Conservation (phyloP, 106 monocot genomes). For the Acorus calamus region DNA sequence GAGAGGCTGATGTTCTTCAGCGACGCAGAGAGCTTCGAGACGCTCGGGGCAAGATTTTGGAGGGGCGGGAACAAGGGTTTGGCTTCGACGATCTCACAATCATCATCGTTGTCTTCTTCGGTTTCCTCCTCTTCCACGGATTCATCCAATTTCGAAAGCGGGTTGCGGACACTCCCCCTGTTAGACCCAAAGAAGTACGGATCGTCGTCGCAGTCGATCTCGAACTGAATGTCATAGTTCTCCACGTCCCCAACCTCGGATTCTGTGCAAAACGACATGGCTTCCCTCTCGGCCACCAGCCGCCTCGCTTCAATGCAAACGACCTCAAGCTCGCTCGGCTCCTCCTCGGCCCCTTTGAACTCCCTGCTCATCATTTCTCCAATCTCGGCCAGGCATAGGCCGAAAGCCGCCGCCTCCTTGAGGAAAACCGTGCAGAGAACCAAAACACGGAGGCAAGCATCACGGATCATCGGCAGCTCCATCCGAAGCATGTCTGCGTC, state of each 20-base stretch:
- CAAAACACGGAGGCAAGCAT: constrained; percentile 72
- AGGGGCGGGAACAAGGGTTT: neutral
- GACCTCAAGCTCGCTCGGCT: constrained; percentile 77
- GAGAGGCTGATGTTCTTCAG: constrained; percentile 33
- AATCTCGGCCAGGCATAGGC: constrained; percentile 83
- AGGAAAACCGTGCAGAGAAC: constrained; percentile 70
- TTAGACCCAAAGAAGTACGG: constrained; percentile 20
- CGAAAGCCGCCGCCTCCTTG: constrained; percentile 71
- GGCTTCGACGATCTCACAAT: constrained; percentile 1
- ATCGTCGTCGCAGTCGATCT: constrained; percentile 40
- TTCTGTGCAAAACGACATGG: constrained; percentile 3
- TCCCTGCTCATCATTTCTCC: constrained; percentile 94
- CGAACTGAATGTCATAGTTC: constrained; percentile 25
- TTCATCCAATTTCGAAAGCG: constrained; percentile 64
- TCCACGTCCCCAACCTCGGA: constrained; percentile 21
- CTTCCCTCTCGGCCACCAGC: constrained; percentile 39
- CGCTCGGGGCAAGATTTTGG: constrained; percentile 8
- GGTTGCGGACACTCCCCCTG: constrained; percentile 21
- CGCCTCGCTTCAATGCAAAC: constrained; percentile 75
- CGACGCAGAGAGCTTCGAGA: constrained; percentile 42
- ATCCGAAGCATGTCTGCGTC: constrained; percentile 55
- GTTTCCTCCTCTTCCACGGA: constrained; percentile 53
- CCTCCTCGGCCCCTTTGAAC: constrained; percentile 70
- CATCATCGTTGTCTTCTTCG: constrained; percentile 16
- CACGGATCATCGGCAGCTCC: constrained; percentile 80